Evolutionary conservation across 768 basidiomycete genomes (phyloP), one percentile per base, ranked within the genome.

Genomic region (Cubamyces sp.): DNA sequence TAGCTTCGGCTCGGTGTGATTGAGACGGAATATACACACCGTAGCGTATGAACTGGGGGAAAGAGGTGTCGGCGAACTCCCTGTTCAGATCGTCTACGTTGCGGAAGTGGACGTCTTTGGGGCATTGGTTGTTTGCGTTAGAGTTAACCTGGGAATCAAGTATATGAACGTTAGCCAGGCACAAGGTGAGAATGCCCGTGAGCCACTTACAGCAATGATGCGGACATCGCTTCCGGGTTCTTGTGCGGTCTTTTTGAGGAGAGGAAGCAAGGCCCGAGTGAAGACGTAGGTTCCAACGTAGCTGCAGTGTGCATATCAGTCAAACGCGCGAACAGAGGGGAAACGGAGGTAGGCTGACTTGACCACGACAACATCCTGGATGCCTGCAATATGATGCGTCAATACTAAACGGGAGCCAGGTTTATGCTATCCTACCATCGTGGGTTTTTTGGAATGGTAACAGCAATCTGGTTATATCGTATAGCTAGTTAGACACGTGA

Each of bases 261-360:
- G 48, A 1, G 76, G 75, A 2, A 77, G 68, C 6, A 77, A 69
- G 1, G 64, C 64, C 15, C 64, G 25, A 2, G 72, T 74, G 49
- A 76, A 68, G 21, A 71, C 57, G 63, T 67, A 70, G 0, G 69
- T 67, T 3, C 71, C 64, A n/a, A 76, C 47, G 50, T 75, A 68
- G 52, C 75, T 76, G 51, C 21, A 28, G 1, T 40, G 1, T 16
- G 3, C 15, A 18, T 7, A n/a, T n/a, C n/a, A n/a, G n/a, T n/a
- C n/a, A n/a, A n/a, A n/a, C n/a, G n/a, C n/a, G n/a, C n/a, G n/a
- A n/a, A n/a, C n/a, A n/a, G n/a, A n/a, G n/a, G n/a, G n/a, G 15
- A 19, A 30, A 25, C n/a, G n/a, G 8, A 19, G 9, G 6, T n/a
- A 23, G 12, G 66, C 76, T 56, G 49, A 82, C 81, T 84, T 83